Evolutionary conservation across 495 filamentous ascomycete species (phyloP).

Genomic region (Neurospora cerealis): DNA sequence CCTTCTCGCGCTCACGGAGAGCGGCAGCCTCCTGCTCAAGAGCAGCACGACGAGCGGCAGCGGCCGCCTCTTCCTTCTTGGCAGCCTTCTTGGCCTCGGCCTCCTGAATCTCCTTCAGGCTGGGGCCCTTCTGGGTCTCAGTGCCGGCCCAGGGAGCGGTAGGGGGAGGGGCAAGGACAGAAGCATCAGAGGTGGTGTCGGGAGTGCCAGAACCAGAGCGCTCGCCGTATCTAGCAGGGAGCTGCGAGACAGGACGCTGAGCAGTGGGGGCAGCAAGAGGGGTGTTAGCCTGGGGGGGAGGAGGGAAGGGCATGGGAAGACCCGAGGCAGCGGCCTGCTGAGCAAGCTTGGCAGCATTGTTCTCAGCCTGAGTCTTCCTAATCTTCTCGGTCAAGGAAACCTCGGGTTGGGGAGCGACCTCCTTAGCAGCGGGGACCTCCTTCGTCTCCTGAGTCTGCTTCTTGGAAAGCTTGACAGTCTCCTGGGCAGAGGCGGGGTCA

Average conservation of each 20-base stretch:
- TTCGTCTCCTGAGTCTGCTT: not conserved
- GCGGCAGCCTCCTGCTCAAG: slow-evolving; percentile 64
- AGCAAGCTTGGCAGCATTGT: slow-evolving; percentile 45
- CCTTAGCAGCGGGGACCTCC: slow-evolving; percentile 6
- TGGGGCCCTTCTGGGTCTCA: slow-evolving; percentile 76
- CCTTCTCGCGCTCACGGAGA: slow-evolving; percentile 47
- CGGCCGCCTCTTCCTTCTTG: slow-evolving; percentile 73
- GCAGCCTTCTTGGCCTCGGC: slow-evolving; percentile 90
- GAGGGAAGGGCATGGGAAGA: slow-evolving; percentile 66
- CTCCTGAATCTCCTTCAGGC: slow-evolving; percentile 94
- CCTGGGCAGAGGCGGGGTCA: not conserved
- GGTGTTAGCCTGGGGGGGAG: slow-evolving; percentile 58
- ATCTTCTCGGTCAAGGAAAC: slow-evolving; percentile 82
- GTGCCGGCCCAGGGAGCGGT: slow-evolving; percentile 81
- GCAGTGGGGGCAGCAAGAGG: slow-evolving; percentile 80
- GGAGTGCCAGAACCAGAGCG: slow-evolving; percentile 71
- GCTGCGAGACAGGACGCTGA: slow-evolving; percentile 70
- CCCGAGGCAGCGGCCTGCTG: slow-evolving; percentile 46
- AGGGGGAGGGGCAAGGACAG: slow-evolving; percentile 43
- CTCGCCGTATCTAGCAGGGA: slow-evolving; percentile 66
- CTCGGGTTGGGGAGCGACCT: not conserved
- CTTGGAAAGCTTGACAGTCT: not conserved
- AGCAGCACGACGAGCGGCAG: slow-evolving; percentile 66
- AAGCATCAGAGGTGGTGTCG: slow-evolving; percentile 32
- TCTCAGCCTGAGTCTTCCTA: slow-evolving; percentile 56